These are phyloP conservation scores for Aethionema arabicum DNA, from an alignment of 345 rosid genomes.

Conservation along the genomic window DNA sequence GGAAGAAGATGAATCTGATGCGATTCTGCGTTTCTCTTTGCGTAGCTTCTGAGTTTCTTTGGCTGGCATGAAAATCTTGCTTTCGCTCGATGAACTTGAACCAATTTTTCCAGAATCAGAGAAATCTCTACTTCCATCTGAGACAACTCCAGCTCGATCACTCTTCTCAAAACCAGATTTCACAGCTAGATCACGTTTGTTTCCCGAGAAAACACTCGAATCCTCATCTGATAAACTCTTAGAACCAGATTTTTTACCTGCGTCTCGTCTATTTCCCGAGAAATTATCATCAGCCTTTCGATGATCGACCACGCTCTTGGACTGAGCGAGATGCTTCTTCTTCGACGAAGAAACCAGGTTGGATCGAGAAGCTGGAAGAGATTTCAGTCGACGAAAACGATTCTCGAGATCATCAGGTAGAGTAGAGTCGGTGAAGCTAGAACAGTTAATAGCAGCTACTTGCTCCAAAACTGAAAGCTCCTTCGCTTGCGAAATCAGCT, in stretches of 20 bases:
- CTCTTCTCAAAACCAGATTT: slow-evolving; percentile 26
- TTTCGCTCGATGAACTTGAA: slow-evolving; percentile 14
- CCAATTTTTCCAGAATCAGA: slow-evolving; percentile 29
- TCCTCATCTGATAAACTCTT: slow-evolving; percentile 26
- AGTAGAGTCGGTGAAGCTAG: slow-evolving; percentile 48
- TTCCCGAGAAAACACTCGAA: slow-evolving; percentile 9
- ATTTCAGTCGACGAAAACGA: slow-evolving; percentile 77
- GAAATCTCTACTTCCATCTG: slow-evolving; percentile 32
- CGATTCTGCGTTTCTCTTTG: slow-evolving; percentile 32
- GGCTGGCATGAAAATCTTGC: slow-evolving; percentile 18
- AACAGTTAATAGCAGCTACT: slow-evolving; percentile 70
- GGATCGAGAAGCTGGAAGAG: slow-evolving; percentile 47
- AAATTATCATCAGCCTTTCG: slow-evolving; percentile 18
- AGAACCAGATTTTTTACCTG: slow-evolving; percentile 22
- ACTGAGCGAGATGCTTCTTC: slow-evolving; percentile 15
- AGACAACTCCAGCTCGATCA: slow-evolving; percentile 9
- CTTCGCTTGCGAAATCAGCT: slow-evolving; percentile 60
- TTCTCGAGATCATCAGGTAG: slow-evolving; percentile 71
- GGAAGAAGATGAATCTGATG: slow-evolving; percentile 30
- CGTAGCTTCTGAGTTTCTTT: slow-evolving; percentile 31
- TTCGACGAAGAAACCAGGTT: slow-evolving; percentile 18
- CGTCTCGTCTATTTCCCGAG: slow-evolving; percentile 25
- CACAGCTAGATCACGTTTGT: slow-evolving; percentile 16
- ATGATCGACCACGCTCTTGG: slow-evolving; percentile 30
- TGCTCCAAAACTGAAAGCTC: slow-evolving; percentile 76